A percentile compares a stretch with the other conserved stretches of the same genome.
Conservation (phyloP, 257 asterid species). For the Plantago major region DNA sequence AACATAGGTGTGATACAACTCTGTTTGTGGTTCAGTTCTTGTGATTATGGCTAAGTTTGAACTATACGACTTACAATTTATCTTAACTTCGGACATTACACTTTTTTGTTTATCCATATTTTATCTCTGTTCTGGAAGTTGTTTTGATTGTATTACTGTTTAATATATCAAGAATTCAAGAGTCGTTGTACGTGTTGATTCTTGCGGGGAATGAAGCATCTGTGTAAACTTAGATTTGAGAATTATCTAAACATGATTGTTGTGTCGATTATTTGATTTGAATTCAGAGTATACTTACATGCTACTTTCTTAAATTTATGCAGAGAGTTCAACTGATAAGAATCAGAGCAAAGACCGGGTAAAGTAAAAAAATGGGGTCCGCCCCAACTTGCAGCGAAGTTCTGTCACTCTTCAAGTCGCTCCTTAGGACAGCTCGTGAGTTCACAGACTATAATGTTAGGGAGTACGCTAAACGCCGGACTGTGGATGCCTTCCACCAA, state of each 20-base stretch:
- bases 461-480: constrained; percentile 85
- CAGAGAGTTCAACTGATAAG: not conserved
- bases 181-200: too few species aligned
- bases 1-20: not conserved
- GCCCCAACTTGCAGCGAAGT: constrained; percentile 60
- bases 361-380: constrained; percentile 36
- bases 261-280: not conserved
- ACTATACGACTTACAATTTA: not conserved
- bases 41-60: not conserved
- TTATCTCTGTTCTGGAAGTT: too few species aligned
- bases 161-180: not conserved
- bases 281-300: not conserved
- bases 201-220: not conserved
- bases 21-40: not conserved
- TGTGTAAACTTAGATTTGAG: not conserved
- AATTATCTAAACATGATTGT: not conserved
- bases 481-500: constrained; percentile 71
- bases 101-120: too few species aligned
- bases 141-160: not conserved
- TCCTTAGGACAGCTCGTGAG: constrained; percentile 65
- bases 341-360: not conserved
- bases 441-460: constrained; percentile 79
- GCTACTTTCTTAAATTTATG: not conserved
- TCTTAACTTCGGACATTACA: too few species aligned
- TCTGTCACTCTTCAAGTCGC: constrained; percentile 66